These are phyloP conservation scores for Colletotrichum simmondsii DNA, from an alignment of 2,329 filamentous ascomycete species.

Conservation along the genomic window DNA sequence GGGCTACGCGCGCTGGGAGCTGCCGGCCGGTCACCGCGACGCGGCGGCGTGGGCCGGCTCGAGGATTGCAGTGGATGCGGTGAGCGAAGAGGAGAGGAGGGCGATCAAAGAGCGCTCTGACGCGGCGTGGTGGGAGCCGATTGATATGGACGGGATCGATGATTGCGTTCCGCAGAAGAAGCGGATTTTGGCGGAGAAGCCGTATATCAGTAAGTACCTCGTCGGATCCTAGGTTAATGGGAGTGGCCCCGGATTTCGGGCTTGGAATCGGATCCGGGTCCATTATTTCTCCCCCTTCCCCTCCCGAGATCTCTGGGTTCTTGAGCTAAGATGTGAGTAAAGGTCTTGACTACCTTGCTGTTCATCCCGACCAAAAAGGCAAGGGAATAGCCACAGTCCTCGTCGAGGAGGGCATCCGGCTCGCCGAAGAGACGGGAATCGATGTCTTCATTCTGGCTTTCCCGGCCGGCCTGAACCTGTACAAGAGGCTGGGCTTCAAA, in stretches of 20 bases:
- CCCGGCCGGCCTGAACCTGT: conserved; percentile 37
- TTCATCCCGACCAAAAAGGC: conserved; percentile 41
- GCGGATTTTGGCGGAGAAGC: conserved; percentile 16
- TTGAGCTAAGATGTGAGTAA: not conserved
- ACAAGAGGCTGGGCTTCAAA: conserved; percentile 39
- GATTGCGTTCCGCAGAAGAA: conserved; percentile 25
- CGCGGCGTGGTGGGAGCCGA: conserved; percentile 29
- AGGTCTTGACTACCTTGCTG: conserved; percentile 43
- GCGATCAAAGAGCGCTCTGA: conserved; percentile 20
- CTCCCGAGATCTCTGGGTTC: too few species aligned
- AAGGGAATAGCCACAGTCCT: conserved; percentile 40
- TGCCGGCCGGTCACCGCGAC: conserved; percentile 27
- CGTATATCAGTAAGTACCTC: conserved; percentile 34
- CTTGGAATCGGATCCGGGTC: too few species aligned
- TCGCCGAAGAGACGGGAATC: conserved; percentile 39
- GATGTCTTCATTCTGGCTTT: conserved; percentile 39
- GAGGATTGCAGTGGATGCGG: conserved; percentile 27
- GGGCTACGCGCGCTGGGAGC: conserved; percentile 39
- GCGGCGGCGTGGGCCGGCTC: conserved; percentile 30
- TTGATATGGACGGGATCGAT: conserved; percentile 5
- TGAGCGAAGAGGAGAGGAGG: conserved; percentile 27
- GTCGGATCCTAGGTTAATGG: not conserved
- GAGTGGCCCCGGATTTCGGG: not conserved
- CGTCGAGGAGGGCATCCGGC: conserved; percentile 39
- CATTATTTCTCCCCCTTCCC: too few species aligned